Evolutionary conservation across 768 basidiomycete species (phyloP), one percentile per base, ranked within the genome.

Genomic region (Lactarius hatsudake): DNA sequence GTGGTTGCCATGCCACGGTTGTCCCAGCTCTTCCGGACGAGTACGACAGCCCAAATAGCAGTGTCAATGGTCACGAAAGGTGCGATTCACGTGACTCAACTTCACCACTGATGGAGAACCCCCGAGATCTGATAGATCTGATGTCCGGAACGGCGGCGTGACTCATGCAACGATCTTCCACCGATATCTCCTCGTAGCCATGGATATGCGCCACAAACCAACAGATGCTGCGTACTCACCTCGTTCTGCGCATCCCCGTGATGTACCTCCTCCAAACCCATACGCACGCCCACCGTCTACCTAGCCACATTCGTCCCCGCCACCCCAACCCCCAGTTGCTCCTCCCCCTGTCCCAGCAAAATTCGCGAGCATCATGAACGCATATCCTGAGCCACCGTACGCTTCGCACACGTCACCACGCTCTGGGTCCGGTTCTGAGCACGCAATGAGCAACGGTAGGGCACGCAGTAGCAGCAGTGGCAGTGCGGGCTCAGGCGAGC

Each of bases 11-110:
- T 71, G 91, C 91, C 43, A 86, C 90, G 68, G 91, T 93, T 62
- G 88, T 89, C 60, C 90, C 90, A 56, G 90, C 90, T 0, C 79
- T 91, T 7, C 89, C 90, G 10, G 91, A 92, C 73, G 90, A 90
- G 63, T 87, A 86, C 55, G 85, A 86, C 60, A 77, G 81, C 2
- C 80, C 79, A 20, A 74, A 79, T 62, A 68, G 57, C 32, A 59
- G 51, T n/a, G 63, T 71, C 20, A 73, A 72, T 6, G 59, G 63
- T 17, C 64, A 67, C 32, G 72, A 63, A 59, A 65, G 68, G 12
- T 60, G 68, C 7, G 42, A 58, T 4, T 67, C 66, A 18, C 66
- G 66, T 20, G 68, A 67, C 38, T 67, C 65, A 5, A 66, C 23
- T 43, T 68, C 28, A 63, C 48, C 12, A 55, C 60, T 9, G 67